Percentiles rank a stretch among this genome's conserved stretches.
Conservation (phyloP, 176 grass and related monocot genomes). For the Rhynchospora pubera region DNA sequence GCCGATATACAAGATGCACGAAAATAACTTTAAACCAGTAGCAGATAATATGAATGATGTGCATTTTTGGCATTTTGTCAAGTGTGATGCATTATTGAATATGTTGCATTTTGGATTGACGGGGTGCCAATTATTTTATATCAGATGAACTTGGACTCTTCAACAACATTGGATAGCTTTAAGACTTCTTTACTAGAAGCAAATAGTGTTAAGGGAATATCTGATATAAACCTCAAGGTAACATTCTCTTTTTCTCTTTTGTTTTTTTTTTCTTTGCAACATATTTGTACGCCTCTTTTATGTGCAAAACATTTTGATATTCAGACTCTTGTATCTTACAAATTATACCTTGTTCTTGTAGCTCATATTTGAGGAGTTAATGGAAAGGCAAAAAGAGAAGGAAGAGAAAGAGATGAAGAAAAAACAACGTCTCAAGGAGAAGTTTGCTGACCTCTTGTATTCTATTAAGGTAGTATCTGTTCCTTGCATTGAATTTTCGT, state of each 20-base stretch:
- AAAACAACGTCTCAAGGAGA: slow-evolving; percentile 77
- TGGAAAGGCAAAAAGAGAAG: slow-evolving; percentile 88
- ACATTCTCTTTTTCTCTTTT: slow-evolving; percentile 9
- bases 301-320: not conserved
- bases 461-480: slow-evolving; percentile 71
- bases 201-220: slow-evolving; percentile 62
- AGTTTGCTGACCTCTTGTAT: slow-evolving; percentile 83
- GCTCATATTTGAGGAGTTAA: slow-evolving; percentile 83
- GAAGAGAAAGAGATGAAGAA: slow-evolving; percentile 88
- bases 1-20: not conserved
- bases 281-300: too few relatives aligned
- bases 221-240: slow-evolving; percentile 78
- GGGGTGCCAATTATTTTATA: not conserved
- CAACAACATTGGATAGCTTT: slow-evolving; percentile 66
- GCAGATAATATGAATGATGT: not conserved
- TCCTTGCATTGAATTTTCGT: not conserved
- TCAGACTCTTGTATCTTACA: not conserved
- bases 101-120: not conserved
- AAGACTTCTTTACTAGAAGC: slow-evolving; percentile 49
- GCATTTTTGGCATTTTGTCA: slow-evolving; percentile 1
- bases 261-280: not conserved
- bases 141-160: slow-evolving; percentile 64
- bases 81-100: not conserved
- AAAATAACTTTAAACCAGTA: not conserved
- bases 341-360: slow-evolving; percentile 11